Evolutionary conservation across 2,329 filamentous ascomycete genomes (phyloP).

Genomic region (Xylariaceae sp.): DNA sequence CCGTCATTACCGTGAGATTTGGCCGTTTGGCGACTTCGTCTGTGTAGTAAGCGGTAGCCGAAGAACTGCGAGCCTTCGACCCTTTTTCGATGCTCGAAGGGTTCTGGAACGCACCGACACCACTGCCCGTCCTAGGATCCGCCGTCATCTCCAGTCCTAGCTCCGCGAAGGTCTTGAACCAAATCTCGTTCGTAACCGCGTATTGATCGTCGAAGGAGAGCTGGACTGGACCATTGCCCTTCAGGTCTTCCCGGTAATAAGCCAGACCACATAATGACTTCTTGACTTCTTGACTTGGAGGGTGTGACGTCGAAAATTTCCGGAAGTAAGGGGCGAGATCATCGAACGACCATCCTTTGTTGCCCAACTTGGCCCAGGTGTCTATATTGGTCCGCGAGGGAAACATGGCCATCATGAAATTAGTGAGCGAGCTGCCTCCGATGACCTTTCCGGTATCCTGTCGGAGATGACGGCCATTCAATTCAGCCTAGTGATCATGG

Average conservation of each 20-base stretch:
- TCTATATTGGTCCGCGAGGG: slow-evolving; percentile 20
- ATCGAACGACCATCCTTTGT: slow-evolving; percentile 22
- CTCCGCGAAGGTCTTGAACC: slow-evolving; percentile 34
- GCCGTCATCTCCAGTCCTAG: slow-evolving; percentile 31
- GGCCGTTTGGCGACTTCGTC: slow-evolving; percentile 30
- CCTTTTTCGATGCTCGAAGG: slow-evolving; percentile 29
- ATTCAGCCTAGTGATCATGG: slow-evolving; percentile 16
- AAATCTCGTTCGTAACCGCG: slow-evolving; percentile 31
- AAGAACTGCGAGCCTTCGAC: slow-evolving; percentile 32
- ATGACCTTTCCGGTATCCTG: slow-evolving; percentile 33
- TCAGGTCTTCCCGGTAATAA: slow-evolving; percentile 31
- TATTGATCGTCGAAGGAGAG: slow-evolving; percentile 35
- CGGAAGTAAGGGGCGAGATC: slow-evolving; percentile 20
- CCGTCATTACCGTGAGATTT: slow-evolving; percentile 33
- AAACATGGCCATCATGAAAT: slow-evolving; percentile 24
- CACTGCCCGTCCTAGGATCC: slow-evolving; percentile 31
- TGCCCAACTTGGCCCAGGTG: slow-evolving; percentile 21
- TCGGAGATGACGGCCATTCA: slow-evolving; percentile 30
- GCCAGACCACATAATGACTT: slow-evolving; percentile 17
- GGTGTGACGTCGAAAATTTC: slow-evolving; percentile 21
- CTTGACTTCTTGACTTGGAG: slow-evolving; percentile 16
- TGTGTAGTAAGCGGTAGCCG: slow-evolving; percentile 33
- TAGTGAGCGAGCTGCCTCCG: slow-evolving; percentile 30
- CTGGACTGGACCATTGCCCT: slow-evolving; percentile 33
- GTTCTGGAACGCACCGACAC: slow-evolving; percentile 33